These are phyloP conservation scores for Trichoderma endophyticum DNA, from an alignment of 2,329 filamentous ascomycete genomes.

Conservation along the genomic window DNA sequence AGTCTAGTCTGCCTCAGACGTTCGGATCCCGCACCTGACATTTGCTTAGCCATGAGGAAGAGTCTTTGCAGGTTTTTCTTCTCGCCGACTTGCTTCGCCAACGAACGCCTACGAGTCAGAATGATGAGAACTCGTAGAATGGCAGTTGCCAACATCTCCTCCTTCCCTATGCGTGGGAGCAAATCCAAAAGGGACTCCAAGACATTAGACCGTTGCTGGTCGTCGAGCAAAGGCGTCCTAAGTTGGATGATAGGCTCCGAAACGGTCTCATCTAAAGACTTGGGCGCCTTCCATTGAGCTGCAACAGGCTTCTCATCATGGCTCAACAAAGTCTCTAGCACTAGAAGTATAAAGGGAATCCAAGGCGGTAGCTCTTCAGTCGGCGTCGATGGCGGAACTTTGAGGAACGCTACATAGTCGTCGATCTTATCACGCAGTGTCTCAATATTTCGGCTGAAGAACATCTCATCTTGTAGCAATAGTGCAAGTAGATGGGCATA, in stretches of 20 bases:
- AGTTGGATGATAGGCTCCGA: conserved; percentile 58
- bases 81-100: conserved; percentile 75
- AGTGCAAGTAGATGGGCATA: conserved; percentile 90
- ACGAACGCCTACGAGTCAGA: conserved; percentile 71
- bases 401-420: conserved; percentile 75
- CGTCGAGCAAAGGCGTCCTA: conserved; percentile 53
- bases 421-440: conserved; percentile 74
- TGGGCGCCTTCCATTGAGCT: conserved; percentile 65
- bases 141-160: conserved; percentile 78
- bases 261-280: conserved; percentile 46
- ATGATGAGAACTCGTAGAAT: conserved; percentile 82
- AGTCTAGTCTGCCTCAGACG: conserved; percentile 59
- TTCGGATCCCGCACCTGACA: conserved; percentile 73
- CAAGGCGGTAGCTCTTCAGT: conserved; percentile 82
- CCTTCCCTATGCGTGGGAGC: conserved; percentile 81
- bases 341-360: conserved; percentile 85
- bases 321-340: conserved; percentile 85
- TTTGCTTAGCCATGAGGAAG: conserved; percentile 93
- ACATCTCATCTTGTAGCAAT: conserved; percentile 75
- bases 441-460: conserved; percentile 73
- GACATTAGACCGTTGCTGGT: conserved; percentile 65
- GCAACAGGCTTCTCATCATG: conserved; percentile 80
- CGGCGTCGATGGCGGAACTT: conserved; percentile 62
- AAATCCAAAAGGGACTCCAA: conserved; percentile 78
- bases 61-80: conserved; percentile 85